A percentile compares a stretch with the other conserved stretches of the same genome.
phyloP scores from a whole-genome alignment of 139 green algal genomes.

The Tetraselmis chui region DNA sequence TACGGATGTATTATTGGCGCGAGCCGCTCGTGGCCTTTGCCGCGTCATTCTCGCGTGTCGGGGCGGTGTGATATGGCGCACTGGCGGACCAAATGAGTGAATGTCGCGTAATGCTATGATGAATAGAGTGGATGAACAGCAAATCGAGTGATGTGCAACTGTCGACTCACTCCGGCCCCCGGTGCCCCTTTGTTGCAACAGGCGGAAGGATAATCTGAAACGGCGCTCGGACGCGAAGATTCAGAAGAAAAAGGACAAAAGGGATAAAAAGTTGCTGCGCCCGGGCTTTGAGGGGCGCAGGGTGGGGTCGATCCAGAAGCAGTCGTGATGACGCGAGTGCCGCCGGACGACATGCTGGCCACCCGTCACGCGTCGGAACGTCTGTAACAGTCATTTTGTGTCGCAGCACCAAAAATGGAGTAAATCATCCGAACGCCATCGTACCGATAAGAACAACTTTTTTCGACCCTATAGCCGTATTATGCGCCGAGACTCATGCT shows the following conservation, averaged over 20 bases:
- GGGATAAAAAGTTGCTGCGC: slow-evolving; percentile 80
- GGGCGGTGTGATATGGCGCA: neutral
- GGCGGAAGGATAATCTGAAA: slow-evolving; percentile 61
- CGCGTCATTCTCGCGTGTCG: neutral
- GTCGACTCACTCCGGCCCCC: too few relatives aligned
- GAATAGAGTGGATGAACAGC: neutral
- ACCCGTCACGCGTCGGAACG: too few relatives aligned
- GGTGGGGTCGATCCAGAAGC: slow-evolving; percentile 43
- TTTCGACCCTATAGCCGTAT: too few relatives aligned
- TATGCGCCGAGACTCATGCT: too few relatives aligned
- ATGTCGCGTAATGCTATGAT: neutral
- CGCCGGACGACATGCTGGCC: too few relatives aligned
- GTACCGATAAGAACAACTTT: too few relatives aligned
- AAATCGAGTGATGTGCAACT: neutral
- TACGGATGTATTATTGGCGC: too few relatives aligned
- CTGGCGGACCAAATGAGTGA: neutral
- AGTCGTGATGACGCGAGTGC: too few relatives aligned
- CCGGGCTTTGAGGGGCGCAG: slow-evolving; percentile 82
- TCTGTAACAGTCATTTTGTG: too few relatives aligned
- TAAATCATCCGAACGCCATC: too few relatives aligned
- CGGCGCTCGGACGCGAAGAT: slow-evolving; percentile 46
- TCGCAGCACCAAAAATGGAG: too few relatives aligned
- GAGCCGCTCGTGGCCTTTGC: neutral
- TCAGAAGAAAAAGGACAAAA: slow-evolving; percentile 65
- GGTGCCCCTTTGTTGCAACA: slow-evolving; percentile 21